These are phyloP conservation scores for Schizopora paradoxa DNA, from an alignment of 1,284 basidiomycete genomes.

Conservation along the genomic window DNA sequence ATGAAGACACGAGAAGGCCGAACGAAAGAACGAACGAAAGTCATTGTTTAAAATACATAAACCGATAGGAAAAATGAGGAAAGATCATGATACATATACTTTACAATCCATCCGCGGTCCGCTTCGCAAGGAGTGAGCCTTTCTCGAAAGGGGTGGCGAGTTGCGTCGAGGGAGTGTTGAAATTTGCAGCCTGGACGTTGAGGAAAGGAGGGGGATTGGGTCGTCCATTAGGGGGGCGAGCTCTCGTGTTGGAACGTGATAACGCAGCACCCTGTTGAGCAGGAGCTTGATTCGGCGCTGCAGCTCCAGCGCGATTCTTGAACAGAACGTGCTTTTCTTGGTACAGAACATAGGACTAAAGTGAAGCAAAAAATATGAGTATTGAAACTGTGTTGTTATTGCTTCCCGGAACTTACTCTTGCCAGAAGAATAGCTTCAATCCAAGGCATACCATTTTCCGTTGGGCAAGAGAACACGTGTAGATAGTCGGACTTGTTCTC, in stretches of 20 bases:
- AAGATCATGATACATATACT: background rate
- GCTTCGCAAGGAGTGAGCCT: slow-evolving; percentile 20
- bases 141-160: slow-evolving; percentile 16
- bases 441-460: slow-evolving; percentile 64
- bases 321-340: slow-evolving; percentile 72
- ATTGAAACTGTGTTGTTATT: background rate
- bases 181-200: slow-evolving; percentile 6
- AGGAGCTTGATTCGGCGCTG: background rate
- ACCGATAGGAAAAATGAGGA: background rate
- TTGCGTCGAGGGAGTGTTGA: background rate
- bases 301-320: slow-evolving; percentile 14
- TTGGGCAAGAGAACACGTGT: slow-evolving; percentile 73
- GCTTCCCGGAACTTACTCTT: slow-evolving; percentile 46
- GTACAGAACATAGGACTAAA: slow-evolving; percentile 70
- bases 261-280: slow-evolving; percentile 4
- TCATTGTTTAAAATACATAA: background rate
- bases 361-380: slow-evolving; percentile 16
- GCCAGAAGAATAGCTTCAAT: slow-evolving; percentile 72
- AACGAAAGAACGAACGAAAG: slow-evolving; percentile 1
- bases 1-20: background rate
- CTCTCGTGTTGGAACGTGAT: slow-evolving; percentile 14
- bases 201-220: slow-evolving; percentile 14
- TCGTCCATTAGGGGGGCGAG: slow-evolving; percentile 12
- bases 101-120: background rate
- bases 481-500: slow-evolving; percentile 82